These are phyloP conservation scores for Aureobasidium subglaciale DNA, from an alignment of 2,329 filamentous ascomycete species.

Conservation along the genomic window DNA sequence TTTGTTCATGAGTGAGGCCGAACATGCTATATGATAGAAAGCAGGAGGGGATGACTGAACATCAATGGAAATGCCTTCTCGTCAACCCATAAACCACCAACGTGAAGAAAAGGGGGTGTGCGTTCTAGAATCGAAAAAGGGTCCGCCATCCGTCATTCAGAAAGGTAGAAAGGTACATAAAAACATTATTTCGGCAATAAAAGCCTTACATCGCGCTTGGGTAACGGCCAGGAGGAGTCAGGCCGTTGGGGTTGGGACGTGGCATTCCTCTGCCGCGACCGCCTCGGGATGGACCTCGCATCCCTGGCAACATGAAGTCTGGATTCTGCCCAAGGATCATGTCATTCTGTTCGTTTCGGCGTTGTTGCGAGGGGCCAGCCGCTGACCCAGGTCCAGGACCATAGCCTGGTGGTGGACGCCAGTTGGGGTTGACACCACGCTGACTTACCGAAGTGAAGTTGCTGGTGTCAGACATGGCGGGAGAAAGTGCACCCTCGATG, in stretches of 20 bases:
- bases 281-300: constrained; percentile 25
- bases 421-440: constrained; percentile 79
- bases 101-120: not conserved
- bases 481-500: constrained; percentile 59
- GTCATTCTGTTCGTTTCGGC: constrained; percentile 51
- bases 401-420: constrained; percentile 54
- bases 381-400: constrained; percentile 11
- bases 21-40: not conserved
- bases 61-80: not conserved
- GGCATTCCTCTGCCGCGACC: constrained; percentile 21
- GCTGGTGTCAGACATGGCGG: constrained; percentile 66
- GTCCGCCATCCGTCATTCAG: not conserved
- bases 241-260: constrained; percentile 17
- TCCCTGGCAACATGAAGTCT: constrained; percentile 67
- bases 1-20: not conserved
- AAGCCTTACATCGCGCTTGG: constrained; percentile 20
- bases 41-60: not conserved
- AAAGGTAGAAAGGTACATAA: constrained; percentile 10
- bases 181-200: constrained; percentile 5
- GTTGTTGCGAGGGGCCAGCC: constrained; percentile 32
- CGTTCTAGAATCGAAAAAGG: constrained; percentile 13
- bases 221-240: constrained; percentile 28
- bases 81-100: not conserved
- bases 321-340: constrained; percentile 73
- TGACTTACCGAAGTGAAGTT: constrained; percentile 90